Conservation (phyloP, 305 asterid species). For the Solanum hybrid region DNA sequence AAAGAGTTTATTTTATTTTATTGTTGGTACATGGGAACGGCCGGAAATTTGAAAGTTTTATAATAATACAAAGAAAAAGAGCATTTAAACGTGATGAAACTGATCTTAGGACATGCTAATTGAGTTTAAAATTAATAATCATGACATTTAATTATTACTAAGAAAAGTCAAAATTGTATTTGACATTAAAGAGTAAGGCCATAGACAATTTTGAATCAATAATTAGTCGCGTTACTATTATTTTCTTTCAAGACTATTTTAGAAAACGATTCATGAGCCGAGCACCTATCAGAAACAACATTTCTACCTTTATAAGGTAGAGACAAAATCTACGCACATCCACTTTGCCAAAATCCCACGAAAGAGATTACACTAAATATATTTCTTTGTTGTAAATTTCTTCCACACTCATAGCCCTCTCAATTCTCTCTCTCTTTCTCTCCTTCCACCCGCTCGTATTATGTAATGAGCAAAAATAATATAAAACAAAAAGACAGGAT, state of each 20-base stretch:
- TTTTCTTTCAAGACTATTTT: no score
- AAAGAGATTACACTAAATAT: no score
- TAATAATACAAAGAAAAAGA: neutral
- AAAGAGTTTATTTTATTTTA: neutral
- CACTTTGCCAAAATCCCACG: no score
- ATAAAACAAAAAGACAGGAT: no score
- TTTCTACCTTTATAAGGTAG: no score
- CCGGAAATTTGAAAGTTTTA: neutral
- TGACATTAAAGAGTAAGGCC: neutral
- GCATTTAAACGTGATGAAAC: neutral
- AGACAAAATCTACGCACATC: no score
- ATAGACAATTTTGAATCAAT: neutral
- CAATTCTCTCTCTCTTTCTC: no score
- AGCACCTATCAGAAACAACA: rapidly evolving
- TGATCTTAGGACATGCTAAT: neutral
- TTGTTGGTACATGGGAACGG: neutral
- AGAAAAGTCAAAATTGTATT: neutral
- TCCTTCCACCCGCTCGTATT: no score
- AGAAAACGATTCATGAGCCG: neutral
- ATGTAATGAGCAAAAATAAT: no score
- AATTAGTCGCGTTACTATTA: no score
- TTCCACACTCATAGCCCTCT: no score
- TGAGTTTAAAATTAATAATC: neutral
- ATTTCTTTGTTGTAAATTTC: no score
- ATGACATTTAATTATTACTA: neutral